These are phyloP conservation scores for Gracilaria domingensis DNA, from an alignment of 23 red algal genomes.

Conservation along the genomic window DNA sequence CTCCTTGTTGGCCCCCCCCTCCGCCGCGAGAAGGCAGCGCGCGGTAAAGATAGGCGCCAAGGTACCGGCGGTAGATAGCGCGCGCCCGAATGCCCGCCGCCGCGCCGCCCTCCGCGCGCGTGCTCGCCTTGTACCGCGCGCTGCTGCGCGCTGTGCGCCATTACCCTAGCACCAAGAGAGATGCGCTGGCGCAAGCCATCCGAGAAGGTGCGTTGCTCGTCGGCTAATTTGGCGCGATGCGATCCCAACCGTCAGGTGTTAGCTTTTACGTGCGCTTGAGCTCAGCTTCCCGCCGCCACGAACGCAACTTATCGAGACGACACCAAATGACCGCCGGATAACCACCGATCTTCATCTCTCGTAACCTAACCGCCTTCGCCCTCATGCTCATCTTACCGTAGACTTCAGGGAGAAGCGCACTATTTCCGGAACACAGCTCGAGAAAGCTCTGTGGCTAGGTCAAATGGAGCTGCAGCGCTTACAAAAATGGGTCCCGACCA, in stretches of 20 bases:
- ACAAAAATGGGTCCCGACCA: constrained; percentile 57
- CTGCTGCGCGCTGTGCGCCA: constrained; percentile 46
- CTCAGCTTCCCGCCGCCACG: not conserved
- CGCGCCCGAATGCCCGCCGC: too few relatives aligned
- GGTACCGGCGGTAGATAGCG: too few relatives aligned
- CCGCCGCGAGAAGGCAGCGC: too few relatives aligned
- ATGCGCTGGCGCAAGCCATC: constrained; percentile 28
- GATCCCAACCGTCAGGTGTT: not conserved
- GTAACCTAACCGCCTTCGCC: not conserved
- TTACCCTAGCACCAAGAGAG: constrained; percentile 57
- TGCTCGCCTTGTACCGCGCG: constrained; percentile 38
- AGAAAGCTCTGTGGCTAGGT: constrained; percentile 67
- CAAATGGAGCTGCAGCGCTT: constrained; percentile 67
- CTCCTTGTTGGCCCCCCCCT: not conserved
- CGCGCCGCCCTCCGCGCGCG: not conserved
- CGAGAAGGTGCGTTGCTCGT: constrained; percentile 41
- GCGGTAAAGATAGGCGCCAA: too few relatives aligned
- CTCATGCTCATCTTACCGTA: not conserved
- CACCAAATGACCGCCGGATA: too few relatives aligned
- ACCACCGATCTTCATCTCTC: not conserved
- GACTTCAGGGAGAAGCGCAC: constrained; percentile 65
- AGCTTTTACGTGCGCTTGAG: not conserved
- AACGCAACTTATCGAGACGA: not conserved
- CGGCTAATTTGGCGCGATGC: not conserved
- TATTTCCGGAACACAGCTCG: constrained; percentile 41